phyloP scores from a whole-genome alignment of 306 rosid genomes.

The Leucaena leucocephala region DNA sequence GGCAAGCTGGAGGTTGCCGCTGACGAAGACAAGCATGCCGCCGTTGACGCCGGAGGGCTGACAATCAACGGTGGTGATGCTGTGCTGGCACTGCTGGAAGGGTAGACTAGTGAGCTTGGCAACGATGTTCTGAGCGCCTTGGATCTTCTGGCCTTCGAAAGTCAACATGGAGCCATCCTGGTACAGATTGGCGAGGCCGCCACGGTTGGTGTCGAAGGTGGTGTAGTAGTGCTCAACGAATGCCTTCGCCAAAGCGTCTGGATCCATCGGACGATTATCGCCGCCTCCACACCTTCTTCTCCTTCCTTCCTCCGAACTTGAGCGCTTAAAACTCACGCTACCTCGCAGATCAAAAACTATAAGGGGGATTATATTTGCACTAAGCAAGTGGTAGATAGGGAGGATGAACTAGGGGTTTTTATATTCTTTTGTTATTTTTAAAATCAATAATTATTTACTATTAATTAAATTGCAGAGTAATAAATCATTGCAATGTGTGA shows the following conservation, averaged over 20 bases:
- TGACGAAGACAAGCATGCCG: constrained; percentile 91
- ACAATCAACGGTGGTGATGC: constrained; percentile 81
- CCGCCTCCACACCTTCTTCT: constrained; percentile 3
- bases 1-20: constrained; percentile 88
- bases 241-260: constrained; percentile 77
- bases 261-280: constrained; percentile 60
- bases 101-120: constrained; percentile 84
- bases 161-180: constrained; percentile 86
- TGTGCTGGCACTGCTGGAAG: constrained; percentile 89
- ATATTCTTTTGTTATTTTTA: no score
- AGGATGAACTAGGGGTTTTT: no score
- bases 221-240: constrained; percentile 91
- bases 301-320: not conserved
- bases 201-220: constrained; percentile 72
- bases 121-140: constrained; percentile 70
- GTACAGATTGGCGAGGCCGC: constrained; percentile 52
- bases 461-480: no score
- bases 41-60: constrained; percentile 84
- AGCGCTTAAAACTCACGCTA: constrained; percentile 37
- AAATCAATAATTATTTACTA: no score
- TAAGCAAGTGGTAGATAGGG: no score
- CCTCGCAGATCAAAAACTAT: not conserved
- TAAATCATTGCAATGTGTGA: no score
- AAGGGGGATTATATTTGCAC: no score
- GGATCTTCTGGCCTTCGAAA: constrained; percentile 94